Base-by-base conservation (phyloP, 2,329 filamentous ascomycete genomes). In the Amauroascus verrucosus region DNA sequence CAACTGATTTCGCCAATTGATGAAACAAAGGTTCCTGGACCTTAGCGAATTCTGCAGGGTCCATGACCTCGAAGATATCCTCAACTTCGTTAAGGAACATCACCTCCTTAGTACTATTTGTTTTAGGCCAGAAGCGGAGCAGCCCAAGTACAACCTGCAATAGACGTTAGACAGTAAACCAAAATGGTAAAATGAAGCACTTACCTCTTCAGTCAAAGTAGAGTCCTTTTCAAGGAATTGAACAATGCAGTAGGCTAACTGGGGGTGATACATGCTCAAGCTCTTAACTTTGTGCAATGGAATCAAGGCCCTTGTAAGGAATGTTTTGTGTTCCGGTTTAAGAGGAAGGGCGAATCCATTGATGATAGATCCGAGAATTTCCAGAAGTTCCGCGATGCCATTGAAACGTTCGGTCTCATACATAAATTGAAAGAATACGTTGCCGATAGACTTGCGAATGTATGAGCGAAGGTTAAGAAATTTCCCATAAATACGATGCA, bases 81-180 rank as follows among this genome's bases (percentile, higher is more conserved):
- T 98, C 93, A 32, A 98, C 91, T 71, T 98, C 93, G 64, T 98
- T 98, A 63, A 98, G 76, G 73, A 94, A 98, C 93, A 98, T 98
- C 66, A 98, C 93, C 71, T 98, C 93, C 72, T 98, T 98, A 51
- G 93, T 98, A 72, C 93, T 97, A 73, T 98, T 98, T 63, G 95
- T 88, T 77, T 98, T 98, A 46, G 93, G 93, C 93, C 93, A 98
- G 70, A 96, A 98, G 61, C 93, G 85, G 58, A 98, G 77, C 53
- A 98, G 77, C 44, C 93, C 93, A 60, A 97, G 82, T 47, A 98
- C 93, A 57, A 97, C 89, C 86, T 90, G 30, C n/a, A n/a, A 30
- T 35, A 38, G 5, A 37, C 49, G 32, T 37, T 46, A 37, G 53
- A 38, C 30, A 48, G 40, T 9, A 28, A 51, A 24, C 14, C 47